Evolutionary conservation across 2,329 filamentous ascomycete genomes (phyloP).

Genomic region (Colletotrichum lentis): DNA sequence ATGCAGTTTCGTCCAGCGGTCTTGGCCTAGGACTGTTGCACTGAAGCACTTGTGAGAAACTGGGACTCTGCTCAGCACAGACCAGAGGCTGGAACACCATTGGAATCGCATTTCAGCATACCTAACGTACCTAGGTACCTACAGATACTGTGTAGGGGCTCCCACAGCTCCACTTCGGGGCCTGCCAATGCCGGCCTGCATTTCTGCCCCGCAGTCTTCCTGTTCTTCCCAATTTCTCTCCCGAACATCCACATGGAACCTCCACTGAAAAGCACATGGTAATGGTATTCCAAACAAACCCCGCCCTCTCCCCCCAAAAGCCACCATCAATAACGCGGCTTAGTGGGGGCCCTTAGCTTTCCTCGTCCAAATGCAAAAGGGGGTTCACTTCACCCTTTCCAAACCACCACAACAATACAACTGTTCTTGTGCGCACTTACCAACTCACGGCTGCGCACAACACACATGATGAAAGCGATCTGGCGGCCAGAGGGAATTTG

Average conservation of each 20-base stretch:
- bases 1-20: neutral
- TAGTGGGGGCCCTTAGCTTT: neutral
- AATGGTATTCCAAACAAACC: slow-evolving; percentile 5
- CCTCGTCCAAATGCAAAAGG: slow-evolving; percentile 23
- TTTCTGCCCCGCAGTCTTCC: slow-evolving; percentile 13
- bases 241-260: slow-evolving; percentile 2
- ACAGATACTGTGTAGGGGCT: too few species aligned
- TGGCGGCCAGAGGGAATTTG: neutral
- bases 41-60: neutral
- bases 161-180: slow-evolving; percentile 3
- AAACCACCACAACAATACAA: neutral
- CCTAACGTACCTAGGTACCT: too few species aligned
- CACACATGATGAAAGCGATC: slow-evolving; percentile 8
- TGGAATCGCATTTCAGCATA: too few species aligned
- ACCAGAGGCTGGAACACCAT: slow-evolving; percentile 1
- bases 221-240: neutral
- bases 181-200: neutral
- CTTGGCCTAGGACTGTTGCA: neutral
- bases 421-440: neutral
- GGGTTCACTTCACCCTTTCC: neutral
- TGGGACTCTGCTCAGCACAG: slow-evolving; percentile 1
- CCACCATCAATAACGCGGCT: slow-evolving; percentile 3
- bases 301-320: neutral
- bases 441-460: slow-evolving; percentile 8
- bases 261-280: slow-evolving; percentile 14